Evolutionary conservation across 2,329 filamentous ascomycete genomes (phyloP), one percentile per base, ranked within the genome.

Genomic region (Calonectria montana): DNA sequence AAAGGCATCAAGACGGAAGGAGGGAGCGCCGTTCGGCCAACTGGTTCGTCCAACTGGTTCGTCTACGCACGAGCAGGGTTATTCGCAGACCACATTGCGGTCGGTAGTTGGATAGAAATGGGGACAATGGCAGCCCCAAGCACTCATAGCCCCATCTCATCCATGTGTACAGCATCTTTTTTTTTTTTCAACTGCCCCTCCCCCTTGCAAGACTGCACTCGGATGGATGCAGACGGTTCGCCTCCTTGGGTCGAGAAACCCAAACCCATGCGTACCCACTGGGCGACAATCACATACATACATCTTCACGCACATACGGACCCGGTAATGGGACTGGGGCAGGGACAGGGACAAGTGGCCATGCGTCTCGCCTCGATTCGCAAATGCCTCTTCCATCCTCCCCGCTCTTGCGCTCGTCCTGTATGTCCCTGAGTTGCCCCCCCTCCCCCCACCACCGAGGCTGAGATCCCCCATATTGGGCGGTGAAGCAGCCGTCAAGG

Each of bases 61-160:
- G 65, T 62, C 47, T 31, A 67, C 73, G 43, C 67, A 70, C 48
- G n/a, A 55, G 39, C 66, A 63, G 66, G 66, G 55, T 57, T 57
- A 67, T 62, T 62, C 57, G 39, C 45, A 69, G 25, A 64, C 25
- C 41, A 47, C 66, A 63, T 63, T 45, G 45, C 43, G 45, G 47
- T 29, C 65, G 65, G 53, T 45, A 61, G 41, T 27, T 57, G 65
- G 65, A 59, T 67, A n/a, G 53, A 43, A 48, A 67, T 67, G 65
- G 65, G 65, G 65, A 29, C 65, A 67, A 61, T 31, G 53, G 43
- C 35, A 39, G 43, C 37, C 23, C 55, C 35, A 61, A 27, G 16
- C 47, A 41, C 31, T 31, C 55, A 61, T 41, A 21, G 55, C 55
- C 37, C 23, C 37, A 43, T 37, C 23, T 29, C 53, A 37, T 37